phyloP scores from a whole-genome alignment of 2,329 filamentous ascomycete genomes.

The Aspergillus phoenicis region DNA sequence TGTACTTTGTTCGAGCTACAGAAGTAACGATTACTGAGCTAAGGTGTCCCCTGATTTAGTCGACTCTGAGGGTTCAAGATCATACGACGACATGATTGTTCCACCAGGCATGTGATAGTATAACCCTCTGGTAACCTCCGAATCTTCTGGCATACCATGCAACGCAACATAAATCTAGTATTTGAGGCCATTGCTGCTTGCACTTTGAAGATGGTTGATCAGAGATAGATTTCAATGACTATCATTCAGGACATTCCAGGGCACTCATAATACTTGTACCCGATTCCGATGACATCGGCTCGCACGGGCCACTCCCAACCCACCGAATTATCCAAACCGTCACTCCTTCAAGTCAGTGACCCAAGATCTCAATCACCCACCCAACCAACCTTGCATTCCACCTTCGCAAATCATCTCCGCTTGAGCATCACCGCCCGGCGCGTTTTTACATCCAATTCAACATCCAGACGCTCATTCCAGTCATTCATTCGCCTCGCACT shows the following conservation, averaged over 20 bases:
- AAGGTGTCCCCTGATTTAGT: neutral
- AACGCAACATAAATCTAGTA: neutral
- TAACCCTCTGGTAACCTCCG: neutral
- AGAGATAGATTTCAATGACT: too few species aligned
- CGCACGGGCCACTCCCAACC: constrained; percentile 19
- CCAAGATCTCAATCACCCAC: constrained; percentile 9
- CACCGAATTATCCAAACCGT: constrained; percentile 4
- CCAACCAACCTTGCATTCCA: neutral
- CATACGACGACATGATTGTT: neutral
- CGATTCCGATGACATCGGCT: constrained; percentile 7
- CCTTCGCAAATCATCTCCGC: constrained; percentile 3
- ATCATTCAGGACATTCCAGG: too few species aligned
- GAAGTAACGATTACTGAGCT: too few species aligned
- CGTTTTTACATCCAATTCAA: neutral
- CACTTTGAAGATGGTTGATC: too few species aligned
- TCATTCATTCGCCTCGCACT: neutral
- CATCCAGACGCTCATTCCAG: neutral
- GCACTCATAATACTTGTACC: neutral
- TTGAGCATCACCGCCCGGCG: constrained; percentile 7
- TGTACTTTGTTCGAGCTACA: too few species aligned
- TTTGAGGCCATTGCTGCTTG: neutral
- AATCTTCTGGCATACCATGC: neutral
- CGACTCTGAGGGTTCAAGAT: neutral
- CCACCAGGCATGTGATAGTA: neutral
- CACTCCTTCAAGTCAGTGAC: neutral